These are phyloP conservation scores for Aspergillus awamori DNA, from an alignment of 2,329 filamentous ascomycete genomes.

Conservation along the genomic window DNA sequence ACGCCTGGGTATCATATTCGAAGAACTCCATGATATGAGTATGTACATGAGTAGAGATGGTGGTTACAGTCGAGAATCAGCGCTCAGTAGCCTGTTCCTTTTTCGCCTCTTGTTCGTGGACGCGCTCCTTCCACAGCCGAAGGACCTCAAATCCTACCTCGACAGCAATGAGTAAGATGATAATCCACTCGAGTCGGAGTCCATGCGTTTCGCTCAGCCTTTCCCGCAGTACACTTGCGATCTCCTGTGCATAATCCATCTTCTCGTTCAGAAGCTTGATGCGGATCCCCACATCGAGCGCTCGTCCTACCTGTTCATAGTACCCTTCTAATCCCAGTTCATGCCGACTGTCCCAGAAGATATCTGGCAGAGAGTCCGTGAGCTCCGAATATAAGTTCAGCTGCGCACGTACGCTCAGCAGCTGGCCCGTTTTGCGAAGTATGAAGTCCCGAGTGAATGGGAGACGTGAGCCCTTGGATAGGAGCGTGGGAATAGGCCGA, in stretches of 20 bases:
- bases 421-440: conserved; percentile 87
- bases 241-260: conserved; percentile 97
- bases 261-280: conserved; percentile 94
- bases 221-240: conserved; percentile 84
- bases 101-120: conserved; percentile 39
- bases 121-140: conserved; percentile 68
- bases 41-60: conserved; percentile 4
- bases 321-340: conserved; percentile 91
- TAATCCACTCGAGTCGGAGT: conserved; percentile 88
- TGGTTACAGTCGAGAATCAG: background rate
- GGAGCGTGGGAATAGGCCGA: conserved; percentile 74
- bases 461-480: conserved; percentile 67
- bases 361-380: conserved; percentile 89
- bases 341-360: conserved; percentile 92
- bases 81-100: background rate
- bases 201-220: conserved; percentile 89
- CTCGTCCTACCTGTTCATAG: conserved; percentile 89
- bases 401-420: conserved; percentile 85
- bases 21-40: background rate
- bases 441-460: conserved; percentile 76
- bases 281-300: conserved; percentile 85
- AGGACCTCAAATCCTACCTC: conserved; percentile 88
- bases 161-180: conserved; percentile 88
- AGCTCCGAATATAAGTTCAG: conserved; percentile 96
- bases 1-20: conserved; percentile 6